Percentiles rank a stretch among this genome's conserved stretches.
These are phyloP conservation scores for Trichoderma reesei DNA, from an alignment of 495 filamentous ascomycete genomes.

Conservation along the genomic window DNA sequence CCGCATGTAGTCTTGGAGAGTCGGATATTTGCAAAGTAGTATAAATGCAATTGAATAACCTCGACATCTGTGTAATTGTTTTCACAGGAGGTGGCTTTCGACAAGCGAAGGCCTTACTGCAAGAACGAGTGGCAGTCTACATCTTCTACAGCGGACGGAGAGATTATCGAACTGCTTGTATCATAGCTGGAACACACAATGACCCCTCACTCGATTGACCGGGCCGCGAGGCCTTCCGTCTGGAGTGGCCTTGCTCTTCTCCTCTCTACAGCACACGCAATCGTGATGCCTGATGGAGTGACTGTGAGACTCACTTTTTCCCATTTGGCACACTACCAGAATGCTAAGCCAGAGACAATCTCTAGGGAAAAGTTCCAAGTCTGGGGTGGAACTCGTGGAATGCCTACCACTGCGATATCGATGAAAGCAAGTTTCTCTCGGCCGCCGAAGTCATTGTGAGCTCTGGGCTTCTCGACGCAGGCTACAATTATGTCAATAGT, in stretches of 20 bases:
- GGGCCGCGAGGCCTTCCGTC: neutral
- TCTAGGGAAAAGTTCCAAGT: conserved; percentile 31
- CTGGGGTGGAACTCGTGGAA: conserved; percentile 55
- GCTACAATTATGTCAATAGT: conserved; percentile 20
- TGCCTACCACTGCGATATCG: conserved; percentile 46
- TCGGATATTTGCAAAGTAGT: too few species aligned
- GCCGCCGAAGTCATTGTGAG: conserved; percentile 41
- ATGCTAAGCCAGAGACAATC: neutral
- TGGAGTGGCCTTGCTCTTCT: neutral
- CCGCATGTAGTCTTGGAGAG: too few species aligned
- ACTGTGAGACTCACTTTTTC: neutral
- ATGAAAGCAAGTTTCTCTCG: conserved; percentile 41
- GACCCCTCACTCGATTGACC: neutral
- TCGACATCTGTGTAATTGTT: too few species aligned
- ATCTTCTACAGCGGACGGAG: neutral
- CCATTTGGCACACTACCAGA: neutral
- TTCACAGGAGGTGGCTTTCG: too few species aligned
- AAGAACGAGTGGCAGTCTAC: neutral
- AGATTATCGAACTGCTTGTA: too few species aligned
- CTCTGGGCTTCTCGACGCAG: conserved; percentile 8
- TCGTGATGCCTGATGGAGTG: neutral
- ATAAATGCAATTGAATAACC: too few species aligned
- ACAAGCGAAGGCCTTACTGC: too few species aligned
- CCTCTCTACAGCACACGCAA: neutral
- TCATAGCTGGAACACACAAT: neutral